A percentile compares a stretch with the other conserved stretches of the same genome.
Evolutionary conservation across 768 basidiomycete genomes (phyloP).

Genomic region (Boletus sensibilis): DNA sequence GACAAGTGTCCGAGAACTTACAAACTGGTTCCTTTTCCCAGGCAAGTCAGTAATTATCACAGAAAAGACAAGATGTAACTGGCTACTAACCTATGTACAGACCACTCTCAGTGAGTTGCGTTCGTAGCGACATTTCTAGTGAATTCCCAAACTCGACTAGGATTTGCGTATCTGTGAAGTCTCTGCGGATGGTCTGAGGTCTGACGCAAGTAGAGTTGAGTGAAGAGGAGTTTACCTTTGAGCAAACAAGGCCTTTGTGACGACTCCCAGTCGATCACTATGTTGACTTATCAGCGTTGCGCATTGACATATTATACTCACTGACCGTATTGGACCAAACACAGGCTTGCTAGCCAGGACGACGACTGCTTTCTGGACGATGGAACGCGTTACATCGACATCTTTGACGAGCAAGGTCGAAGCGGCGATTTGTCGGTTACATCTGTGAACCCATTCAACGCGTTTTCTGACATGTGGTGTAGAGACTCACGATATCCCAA

Average conservation of each 20-base stretch:
- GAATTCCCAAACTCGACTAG: conserved; percentile 84
- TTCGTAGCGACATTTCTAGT: conserved; percentile 70
- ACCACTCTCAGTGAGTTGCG: conserved; percentile 87
- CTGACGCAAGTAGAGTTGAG: not conserved
- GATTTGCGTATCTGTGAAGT: conserved; percentile 85
- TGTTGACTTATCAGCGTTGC: conserved; percentile 3
- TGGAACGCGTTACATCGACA: conserved; percentile 89
- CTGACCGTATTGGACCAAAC: conserved; percentile 88
- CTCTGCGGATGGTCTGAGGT: conserved; percentile 40
- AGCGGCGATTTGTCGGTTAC: conserved; percentile 91
- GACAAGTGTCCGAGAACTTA: conserved; percentile 34
- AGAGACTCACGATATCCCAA: conserved; percentile 81
- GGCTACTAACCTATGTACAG: conserved; percentile 86
- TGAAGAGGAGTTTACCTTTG: conserved; percentile 52
- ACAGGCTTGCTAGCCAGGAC: conserved; percentile 88
- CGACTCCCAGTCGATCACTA: conserved; percentile 91
- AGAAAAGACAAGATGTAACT: not conserved
- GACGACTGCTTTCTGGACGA: conserved; percentile 96
- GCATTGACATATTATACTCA: not conserved
- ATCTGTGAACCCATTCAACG: conserved; percentile 44
- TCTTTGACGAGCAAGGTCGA: conserved; percentile 73
- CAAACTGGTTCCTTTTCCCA: conserved; percentile 66
- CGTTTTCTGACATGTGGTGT: not conserved
- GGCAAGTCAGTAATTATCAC: conserved; percentile 8
- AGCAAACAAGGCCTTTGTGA: conserved; percentile 87